Evolutionary conservation across 331 rosid species (phyloP).

Genomic region (Quercus lobata): DNA sequence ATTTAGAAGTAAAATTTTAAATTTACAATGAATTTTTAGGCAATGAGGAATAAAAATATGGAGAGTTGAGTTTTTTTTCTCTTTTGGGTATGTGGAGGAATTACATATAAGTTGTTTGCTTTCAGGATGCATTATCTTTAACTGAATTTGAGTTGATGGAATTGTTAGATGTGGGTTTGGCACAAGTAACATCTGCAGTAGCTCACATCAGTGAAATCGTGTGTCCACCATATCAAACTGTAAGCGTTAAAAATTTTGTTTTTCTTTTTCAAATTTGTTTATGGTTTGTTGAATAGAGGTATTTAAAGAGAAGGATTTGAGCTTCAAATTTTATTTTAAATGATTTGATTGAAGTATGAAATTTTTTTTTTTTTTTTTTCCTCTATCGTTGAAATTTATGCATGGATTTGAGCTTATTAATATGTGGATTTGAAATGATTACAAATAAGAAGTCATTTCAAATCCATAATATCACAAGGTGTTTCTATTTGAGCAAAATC

Average conservation of each 20-base stretch:
- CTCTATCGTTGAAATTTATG: too few species aligned
- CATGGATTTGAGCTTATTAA: too few species aligned
- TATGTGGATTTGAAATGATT: too few species aligned
- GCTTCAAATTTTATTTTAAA: not conserved
- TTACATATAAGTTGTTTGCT: not conserved
- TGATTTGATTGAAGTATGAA: too few species aligned
- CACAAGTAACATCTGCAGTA: constrained; percentile 62
- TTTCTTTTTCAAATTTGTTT: not conserved
- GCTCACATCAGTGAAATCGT: constrained; percentile 72
- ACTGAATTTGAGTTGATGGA: constrained; percentile 90
- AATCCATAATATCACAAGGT: too few species aligned
- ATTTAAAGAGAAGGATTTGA: too few species aligned
- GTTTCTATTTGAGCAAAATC: too few species aligned
- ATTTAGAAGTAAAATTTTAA: not conserved
- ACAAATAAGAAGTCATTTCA: too few species aligned
- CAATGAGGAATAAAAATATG: not conserved
- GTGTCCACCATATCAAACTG: constrained; percentile 87
- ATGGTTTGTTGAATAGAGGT: too few species aligned
- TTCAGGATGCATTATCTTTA: constrained; percentile 71
- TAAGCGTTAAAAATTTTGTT: constrained; percentile 14
- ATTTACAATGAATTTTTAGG: not conserved
- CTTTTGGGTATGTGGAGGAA: not conserved
- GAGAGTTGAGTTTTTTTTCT: too few species aligned
- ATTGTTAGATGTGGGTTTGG: constrained; percentile 64
- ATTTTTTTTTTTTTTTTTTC: too few species aligned